phyloP scores from a whole-genome alignment of 805 yeast genomes.

The Starmerella sirachaensis region DNA sequence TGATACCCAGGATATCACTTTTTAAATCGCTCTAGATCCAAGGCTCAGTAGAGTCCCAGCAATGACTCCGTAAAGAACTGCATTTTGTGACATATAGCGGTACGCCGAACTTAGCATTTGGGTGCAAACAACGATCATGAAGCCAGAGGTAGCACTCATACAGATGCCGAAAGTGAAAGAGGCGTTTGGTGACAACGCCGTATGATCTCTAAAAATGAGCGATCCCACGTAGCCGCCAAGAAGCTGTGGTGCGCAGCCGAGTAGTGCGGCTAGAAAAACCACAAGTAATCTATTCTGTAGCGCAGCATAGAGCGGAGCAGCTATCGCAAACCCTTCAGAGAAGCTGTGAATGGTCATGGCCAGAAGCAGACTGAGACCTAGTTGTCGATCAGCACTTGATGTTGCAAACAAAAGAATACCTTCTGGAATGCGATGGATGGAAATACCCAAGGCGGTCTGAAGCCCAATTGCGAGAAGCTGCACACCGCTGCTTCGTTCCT shows the following conservation, averaged over 20 bases:
- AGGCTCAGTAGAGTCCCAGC: constrained; percentile 37
- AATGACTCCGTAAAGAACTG: constrained; percentile 48
- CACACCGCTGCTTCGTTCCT: too few relatives aligned
- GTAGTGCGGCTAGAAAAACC: constrained; percentile 45
- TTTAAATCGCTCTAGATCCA: constrained; percentile 12
- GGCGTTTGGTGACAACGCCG: constrained; percentile 33
- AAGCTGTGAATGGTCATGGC: constrained; percentile 83
- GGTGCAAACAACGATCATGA: constrained; percentile 64
- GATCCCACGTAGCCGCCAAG: constrained; percentile 56
- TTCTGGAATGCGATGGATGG: constrained; percentile 88
- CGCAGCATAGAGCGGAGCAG: constrained; percentile 76
- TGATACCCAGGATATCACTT: too few relatives aligned
- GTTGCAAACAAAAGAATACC: constrained; percentile 84
- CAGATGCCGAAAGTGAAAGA: constrained; percentile 44
- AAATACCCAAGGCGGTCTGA: constrained; percentile 78
- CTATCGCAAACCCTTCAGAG: constrained; percentile 90
- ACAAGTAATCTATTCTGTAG: constrained; percentile 53
- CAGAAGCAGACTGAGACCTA: constrained; percentile 71
- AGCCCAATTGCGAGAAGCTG: constrained; percentile 75
- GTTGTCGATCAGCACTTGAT: constrained; percentile 47
- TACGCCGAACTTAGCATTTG: constrained; percentile 81
- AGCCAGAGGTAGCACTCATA: constrained; percentile 70
- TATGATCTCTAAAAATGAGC: constrained; percentile 36
- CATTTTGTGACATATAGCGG: constrained; percentile 53
- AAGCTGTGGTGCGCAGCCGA: constrained; percentile 84